Evolutionary conservation across 306 rosid genomes (phyloP), one percentile per base, ranked within the genome.

Genomic region (Begonia fuchsioides): DNA sequence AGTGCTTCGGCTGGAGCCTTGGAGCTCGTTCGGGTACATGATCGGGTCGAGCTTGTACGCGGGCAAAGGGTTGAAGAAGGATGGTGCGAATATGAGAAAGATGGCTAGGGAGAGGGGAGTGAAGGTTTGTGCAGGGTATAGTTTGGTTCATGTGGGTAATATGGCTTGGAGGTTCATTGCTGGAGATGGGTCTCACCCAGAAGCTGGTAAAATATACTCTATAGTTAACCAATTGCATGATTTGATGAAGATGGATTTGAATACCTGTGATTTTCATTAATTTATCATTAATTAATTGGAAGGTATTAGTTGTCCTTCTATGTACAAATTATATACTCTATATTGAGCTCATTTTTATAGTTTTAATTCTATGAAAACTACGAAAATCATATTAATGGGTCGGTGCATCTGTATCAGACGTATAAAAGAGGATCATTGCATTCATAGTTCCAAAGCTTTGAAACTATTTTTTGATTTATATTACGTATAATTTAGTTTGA

Each of bases 101-200:
- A 11, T 70, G 63, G 56, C 62, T 11, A 75, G 63, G 53, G 66
- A 56, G 60, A 69, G 54, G 56, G 68, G 66, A 17, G 63, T 75
- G 15, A 55, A 59, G 54, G 71, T 70, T 43, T 63, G 53, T 26
- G 68, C 74, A 46, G 77, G 81, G 13, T 70, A 59, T 38, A 75
- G 77, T 43, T 47, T 65, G 47, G 71, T 70, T 44, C 59, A 70
- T 49, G 53, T 59, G 49, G 58, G 60, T 51, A 41, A 65, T 57
- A 51, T 17, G 58, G 44, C 60, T 10, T 55, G 38, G 52, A 66
- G 54, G 39, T 75, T 70, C 67, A 60, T 70, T 52, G 76, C 76
- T 17, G 73, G 76, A 49, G 68, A 66, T 41, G 43, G 49, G 54
- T 59, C 52, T 40, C 56, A 56, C 55, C 69, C 57, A 35, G 55